Evolutionary conservation across 2,329 filamentous ascomycete genomes (phyloP).

Genomic region (Phialemonium atrogriseum): DNA sequence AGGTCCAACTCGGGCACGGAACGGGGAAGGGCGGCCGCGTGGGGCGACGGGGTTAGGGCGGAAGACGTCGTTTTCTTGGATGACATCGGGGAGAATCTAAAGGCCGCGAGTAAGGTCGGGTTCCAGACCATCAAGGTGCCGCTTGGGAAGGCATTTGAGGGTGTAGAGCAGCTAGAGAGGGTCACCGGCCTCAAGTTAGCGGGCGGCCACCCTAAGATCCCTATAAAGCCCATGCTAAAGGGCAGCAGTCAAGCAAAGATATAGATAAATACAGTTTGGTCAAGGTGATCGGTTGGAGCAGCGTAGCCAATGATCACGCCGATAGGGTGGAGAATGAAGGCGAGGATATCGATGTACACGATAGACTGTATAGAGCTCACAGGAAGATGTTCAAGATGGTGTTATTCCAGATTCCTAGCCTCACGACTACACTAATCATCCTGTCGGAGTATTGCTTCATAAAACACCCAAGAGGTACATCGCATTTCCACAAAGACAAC

Average conservation of each 20-base stretch:
- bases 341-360: too few relatives aligned
- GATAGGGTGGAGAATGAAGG: too few relatives aligned
- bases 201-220: slow-evolving; percentile 43
- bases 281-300: too few relatives aligned
- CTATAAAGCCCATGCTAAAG: slow-evolving; percentile 28
- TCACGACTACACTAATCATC: too few relatives aligned
- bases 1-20: slow-evolving; percentile 35
- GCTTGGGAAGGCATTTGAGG: slow-evolving; percentile 68
- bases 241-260: slow-evolving; percentile 32
- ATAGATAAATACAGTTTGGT: too few relatives aligned
- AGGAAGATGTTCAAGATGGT: too few relatives aligned
- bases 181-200: slow-evolving; percentile 61
- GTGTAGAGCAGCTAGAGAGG: slow-evolving; percentile 72
- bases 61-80: slow-evolving; percentile 79
- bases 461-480: too few relatives aligned
- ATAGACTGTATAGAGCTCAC: too few relatives aligned
- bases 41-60: slow-evolving; percentile 44
- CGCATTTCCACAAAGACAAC: too few relatives aligned
- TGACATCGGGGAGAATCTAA: slow-evolving; percentile 90
- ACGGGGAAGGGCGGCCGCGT: slow-evolving; percentile 31
- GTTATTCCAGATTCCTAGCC: too few relatives aligned
- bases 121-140: slow-evolving; percentile 80
- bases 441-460: too few relatives aligned
- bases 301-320: too few relatives aligned
- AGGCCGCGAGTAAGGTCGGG: slow-evolving; percentile 64